A percentile compares a stretch with the other conserved stretches of the same genome.
These are phyloP conservation scores for Stagonosporopsis vannaccii DNA, from an alignment of 2,329 filamentous ascomycete species.

Conservation along the genomic window DNA sequence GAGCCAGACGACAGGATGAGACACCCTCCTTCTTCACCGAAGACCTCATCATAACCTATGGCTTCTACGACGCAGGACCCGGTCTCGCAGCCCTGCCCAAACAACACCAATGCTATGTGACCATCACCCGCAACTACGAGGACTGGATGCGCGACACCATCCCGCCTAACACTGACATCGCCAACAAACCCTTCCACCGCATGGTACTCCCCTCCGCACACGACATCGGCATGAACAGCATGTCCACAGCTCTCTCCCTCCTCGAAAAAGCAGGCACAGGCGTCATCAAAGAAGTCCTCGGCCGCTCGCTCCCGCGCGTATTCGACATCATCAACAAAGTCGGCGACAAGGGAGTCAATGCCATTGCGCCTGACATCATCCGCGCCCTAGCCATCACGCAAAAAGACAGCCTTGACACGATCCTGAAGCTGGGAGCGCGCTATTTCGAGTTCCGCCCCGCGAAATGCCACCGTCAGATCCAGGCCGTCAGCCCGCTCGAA, in stretches of 20 bases:
- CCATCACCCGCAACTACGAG: conserved; percentile 54
- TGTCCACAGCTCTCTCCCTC: conserved; percentile 53
- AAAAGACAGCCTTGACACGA: conserved; percentile 56
- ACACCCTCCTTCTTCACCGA: conserved; percentile 41
- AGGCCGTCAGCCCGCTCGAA: conserved; percentile 47
- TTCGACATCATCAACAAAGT: conserved; percentile 40
- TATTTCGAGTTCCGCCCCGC: conserved; percentile 64
- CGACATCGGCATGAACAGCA: conserved; percentile 62
- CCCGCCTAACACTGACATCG: conserved; percentile 50
- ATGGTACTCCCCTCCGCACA: conserved; percentile 58
- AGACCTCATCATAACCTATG: conserved; percentile 54
- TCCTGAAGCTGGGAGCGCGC: conserved; percentile 57
- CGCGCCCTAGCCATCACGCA: conserved; percentile 60
- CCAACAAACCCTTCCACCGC: conserved; percentile 52
- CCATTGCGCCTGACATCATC: conserved; percentile 54
- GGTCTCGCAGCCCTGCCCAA: conserved; percentile 53
- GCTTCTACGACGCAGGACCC: conserved; percentile 59
- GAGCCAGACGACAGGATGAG: conserved; percentile 21
- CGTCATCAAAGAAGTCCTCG: conserved; percentile 42
- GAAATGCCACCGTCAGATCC: conserved; percentile 54
- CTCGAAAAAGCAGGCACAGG: conserved; percentile 48
- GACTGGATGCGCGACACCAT: conserved; percentile 56
- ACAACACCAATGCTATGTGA: conserved; percentile 55
- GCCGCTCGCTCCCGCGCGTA: conserved; percentile 31
- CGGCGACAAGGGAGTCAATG: conserved; percentile 35